These are phyloP conservation scores for Russula sp. DNA, from an alignment of 768 basidiomycete genomes.

Conservation along the genomic window DNA sequence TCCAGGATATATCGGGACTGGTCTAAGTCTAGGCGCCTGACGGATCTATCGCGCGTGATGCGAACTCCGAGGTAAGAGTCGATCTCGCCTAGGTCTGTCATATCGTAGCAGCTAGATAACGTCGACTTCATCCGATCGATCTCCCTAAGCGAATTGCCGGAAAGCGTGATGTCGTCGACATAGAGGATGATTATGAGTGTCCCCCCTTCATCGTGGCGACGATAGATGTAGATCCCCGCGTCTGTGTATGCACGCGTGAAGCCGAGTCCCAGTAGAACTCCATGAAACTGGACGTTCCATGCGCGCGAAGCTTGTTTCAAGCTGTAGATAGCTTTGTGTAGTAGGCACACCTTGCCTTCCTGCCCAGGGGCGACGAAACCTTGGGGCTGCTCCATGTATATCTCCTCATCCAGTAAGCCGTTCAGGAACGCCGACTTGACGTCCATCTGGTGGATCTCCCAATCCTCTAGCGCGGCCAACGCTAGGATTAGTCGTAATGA, in stretches of 20 bases:
- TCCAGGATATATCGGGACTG: background rate
- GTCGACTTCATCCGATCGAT: too few relatives aligned
- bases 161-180: too few relatives aligned
- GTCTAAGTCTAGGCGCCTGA: too few relatives aligned
- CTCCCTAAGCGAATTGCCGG: too few relatives aligned
- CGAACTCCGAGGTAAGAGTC: too few relatives aligned
- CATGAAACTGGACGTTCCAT: too few relatives aligned
- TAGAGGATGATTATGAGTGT: background rate
- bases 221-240: background rate
- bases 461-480: too few relatives aligned
- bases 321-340: background rate
- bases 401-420: slow-evolving; percentile 27
- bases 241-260: background rate
- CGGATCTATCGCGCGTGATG: too few relatives aligned
- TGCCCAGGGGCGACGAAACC: slow-evolving; percentile 12
- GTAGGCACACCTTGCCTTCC: background rate
- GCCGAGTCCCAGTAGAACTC: background rate
- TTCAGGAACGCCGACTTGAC: slow-evolving; percentile 27
- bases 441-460: too few relatives aligned
- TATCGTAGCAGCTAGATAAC: too few relatives aligned
- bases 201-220: background rate
- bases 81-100: too few relatives aligned
- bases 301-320: background rate
- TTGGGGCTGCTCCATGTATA: slow-evolving; percentile 7
- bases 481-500: slow-evolving; percentile 18